Percentiles rank a stretch among this genome's conserved stretches.
These are phyloP conservation scores for Papilionanthe hybrid DNA, from an alignment of 116 monocot genomes.

Conservation along the genomic window DNA sequence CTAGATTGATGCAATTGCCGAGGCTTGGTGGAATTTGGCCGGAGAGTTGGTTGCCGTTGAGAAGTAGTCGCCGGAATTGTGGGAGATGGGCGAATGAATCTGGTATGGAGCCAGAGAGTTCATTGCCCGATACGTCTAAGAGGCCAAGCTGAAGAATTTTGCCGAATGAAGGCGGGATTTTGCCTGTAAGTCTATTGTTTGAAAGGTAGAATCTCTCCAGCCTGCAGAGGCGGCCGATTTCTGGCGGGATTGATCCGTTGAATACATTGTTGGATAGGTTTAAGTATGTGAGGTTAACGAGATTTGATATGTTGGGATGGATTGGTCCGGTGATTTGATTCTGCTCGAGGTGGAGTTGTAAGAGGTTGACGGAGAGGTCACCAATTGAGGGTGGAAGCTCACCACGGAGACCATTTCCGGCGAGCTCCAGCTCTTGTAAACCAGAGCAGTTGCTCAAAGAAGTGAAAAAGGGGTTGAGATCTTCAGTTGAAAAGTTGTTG, in stretches of 20 bases:
- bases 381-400: slow-evolving; percentile 42
- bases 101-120: slow-evolving; percentile 57
- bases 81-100: slow-evolving; percentile 44
- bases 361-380: slow-evolving; percentile 32
- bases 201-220: slow-evolving; percentile 56
- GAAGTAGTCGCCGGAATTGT: slow-evolving; percentile 52
- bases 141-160: slow-evolving; percentile 45
- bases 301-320: slow-evolving; percentile 60
- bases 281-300: slow-evolving; percentile 73
- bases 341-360: slow-evolving; percentile 60
- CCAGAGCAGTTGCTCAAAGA: slow-evolving; percentile 46
- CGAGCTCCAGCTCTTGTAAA: slow-evolving; percentile 72
- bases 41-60: slow-evolving; percentile 62
- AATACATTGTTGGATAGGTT: slow-evolving; percentile 73
- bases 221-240: slow-evolving; percentile 36
- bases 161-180: slow-evolving; percentile 57
- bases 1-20: slow-evolving; percentile 52
- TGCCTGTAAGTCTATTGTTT: slow-evolving; percentile 60
- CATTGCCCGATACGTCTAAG: slow-evolving; percentile 62
- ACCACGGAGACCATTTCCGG: slow-evolving; percentile 55
- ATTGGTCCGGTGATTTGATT: slow-evolving; percentile 62
- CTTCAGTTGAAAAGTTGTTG: slow-evolving; percentile 39
- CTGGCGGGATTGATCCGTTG: slow-evolving; percentile 71
- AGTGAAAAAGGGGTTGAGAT: slow-evolving; percentile 52
- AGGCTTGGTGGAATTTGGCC: slow-evolving; percentile 60